A percentile compares a stretch with the other conserved stretches of the same genome.
Conservation (phyloP, 306 rosid species). For the Fragaria iinumae region DNA sequence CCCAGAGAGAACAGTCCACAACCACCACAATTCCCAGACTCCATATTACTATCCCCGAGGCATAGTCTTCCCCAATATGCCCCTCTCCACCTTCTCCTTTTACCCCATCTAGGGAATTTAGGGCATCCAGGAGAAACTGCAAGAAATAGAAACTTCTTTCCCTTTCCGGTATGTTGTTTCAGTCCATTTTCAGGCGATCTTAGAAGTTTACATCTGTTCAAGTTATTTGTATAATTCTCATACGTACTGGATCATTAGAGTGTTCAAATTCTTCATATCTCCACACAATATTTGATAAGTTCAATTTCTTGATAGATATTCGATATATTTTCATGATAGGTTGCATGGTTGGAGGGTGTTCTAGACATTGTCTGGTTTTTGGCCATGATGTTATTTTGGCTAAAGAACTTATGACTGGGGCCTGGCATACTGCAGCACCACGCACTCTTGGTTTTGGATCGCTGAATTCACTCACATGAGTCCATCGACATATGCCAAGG, state of each 20-base stretch:
- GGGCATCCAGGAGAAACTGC: not conserved
- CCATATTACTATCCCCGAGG: not conserved
- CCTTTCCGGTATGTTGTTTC: not conserved
- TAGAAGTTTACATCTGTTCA: not conserved
- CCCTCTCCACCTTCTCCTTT: not conserved
- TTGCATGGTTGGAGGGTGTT: not conserved
- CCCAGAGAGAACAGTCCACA: constrained; percentile 1
- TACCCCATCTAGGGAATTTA: not conserved
- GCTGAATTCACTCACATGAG: constrained; percentile 6
- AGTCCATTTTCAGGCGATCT: not conserved
- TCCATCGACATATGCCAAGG: not conserved
- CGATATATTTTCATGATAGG: not conserved
- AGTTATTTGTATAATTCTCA: not conserved
- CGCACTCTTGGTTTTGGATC: not conserved
- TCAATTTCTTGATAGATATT: not conserved
- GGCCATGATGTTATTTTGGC: not conserved
- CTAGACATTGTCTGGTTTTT: not conserved
- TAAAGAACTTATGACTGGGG: not conserved
- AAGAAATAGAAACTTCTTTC: not conserved
- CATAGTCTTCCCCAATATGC: not conserved
- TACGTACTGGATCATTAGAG: not conserved
- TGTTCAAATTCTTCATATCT: no score
- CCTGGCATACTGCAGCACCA: constrained; percentile 7
- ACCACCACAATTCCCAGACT: not conserved
- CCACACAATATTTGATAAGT: no score